These are phyloP conservation scores for Emergomyces orientalis DNA, from an alignment of 2,329 filamentous ascomycete genomes.

Conservation along the genomic window DNA sequence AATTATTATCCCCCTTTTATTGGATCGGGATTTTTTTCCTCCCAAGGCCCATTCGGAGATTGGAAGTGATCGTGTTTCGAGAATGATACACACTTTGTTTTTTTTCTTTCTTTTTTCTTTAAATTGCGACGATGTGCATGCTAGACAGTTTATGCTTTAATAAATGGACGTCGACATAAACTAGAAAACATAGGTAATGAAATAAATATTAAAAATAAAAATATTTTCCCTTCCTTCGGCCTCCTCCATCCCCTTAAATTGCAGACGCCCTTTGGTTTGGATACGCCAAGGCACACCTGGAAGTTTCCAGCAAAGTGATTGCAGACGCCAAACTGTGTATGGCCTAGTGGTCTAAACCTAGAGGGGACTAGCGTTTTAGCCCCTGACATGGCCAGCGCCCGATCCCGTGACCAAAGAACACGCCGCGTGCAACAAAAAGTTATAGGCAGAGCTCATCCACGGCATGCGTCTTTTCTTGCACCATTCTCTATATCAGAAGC, in stretches of 20 bases:
- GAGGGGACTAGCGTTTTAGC: neutral
- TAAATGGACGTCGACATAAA: neutral
- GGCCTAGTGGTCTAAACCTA: neutral
- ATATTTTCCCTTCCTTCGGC: too few relatives aligned
- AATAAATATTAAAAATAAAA: too few relatives aligned
- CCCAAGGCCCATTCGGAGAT: neutral
- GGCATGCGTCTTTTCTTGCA: neutral
- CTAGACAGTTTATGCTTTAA: neutral
- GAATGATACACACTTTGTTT: neutral
- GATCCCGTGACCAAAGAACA: constrained; percentile 16
- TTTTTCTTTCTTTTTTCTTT: neutral
- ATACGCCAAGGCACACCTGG: neutral
- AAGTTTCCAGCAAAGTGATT: neutral
- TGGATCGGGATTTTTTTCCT: neutral
- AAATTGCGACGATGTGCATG: neutral
- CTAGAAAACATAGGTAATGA: too few relatives aligned
- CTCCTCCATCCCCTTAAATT: too few relatives aligned
- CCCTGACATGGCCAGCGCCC: constrained; percentile 5
- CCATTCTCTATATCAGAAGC: neutral
- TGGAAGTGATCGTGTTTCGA: neutral
- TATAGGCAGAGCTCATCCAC: neutral
- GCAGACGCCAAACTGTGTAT: neutral
- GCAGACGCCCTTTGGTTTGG: neutral
- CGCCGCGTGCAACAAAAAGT: constrained; percentile 17
- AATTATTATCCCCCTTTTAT: neutral